Conservation (phyloP, 441 rosid species). For the Syzygium malaccense region DNA sequence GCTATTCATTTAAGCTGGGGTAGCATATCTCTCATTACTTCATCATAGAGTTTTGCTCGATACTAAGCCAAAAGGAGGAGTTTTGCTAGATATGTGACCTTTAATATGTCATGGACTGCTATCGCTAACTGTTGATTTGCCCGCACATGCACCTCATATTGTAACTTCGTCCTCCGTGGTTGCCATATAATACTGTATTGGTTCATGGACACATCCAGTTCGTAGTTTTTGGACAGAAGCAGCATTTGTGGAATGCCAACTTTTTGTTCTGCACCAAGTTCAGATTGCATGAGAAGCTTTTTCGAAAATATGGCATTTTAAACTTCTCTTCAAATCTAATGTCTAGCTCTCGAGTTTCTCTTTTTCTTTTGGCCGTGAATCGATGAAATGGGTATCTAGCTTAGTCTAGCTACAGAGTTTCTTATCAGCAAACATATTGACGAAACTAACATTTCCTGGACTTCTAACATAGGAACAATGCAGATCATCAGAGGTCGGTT, state of each 20-base stretch:
- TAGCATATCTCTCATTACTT: background rate
- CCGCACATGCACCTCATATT: background rate
- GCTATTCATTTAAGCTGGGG: too few species aligned
- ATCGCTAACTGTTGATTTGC: background rate
- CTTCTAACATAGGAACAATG: conserved; percentile 47
- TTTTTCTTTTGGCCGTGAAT: background rate
- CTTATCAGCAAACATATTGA: background rate
- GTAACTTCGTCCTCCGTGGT: background rate
- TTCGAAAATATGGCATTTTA: background rate
- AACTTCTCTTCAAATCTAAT: background rate
- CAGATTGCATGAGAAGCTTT: background rate
- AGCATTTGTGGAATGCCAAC: background rate
- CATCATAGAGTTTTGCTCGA: background rate
- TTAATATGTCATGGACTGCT: background rate
- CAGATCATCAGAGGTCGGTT: conserved; percentile 56
- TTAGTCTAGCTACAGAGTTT: background rate
- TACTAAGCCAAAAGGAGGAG: background rate
- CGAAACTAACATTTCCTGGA: background rate
- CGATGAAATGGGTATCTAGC: background rate
- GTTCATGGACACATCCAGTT: background rate
- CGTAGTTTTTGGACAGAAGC: accelerated
- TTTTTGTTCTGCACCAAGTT: background rate
- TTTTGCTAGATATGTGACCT: background rate
- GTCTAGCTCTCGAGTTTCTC: background rate
- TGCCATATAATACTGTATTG: background rate